Conservation (phyloP, 2,329 filamentous ascomycete genomes). For the Penicillium expansum region DNA sequence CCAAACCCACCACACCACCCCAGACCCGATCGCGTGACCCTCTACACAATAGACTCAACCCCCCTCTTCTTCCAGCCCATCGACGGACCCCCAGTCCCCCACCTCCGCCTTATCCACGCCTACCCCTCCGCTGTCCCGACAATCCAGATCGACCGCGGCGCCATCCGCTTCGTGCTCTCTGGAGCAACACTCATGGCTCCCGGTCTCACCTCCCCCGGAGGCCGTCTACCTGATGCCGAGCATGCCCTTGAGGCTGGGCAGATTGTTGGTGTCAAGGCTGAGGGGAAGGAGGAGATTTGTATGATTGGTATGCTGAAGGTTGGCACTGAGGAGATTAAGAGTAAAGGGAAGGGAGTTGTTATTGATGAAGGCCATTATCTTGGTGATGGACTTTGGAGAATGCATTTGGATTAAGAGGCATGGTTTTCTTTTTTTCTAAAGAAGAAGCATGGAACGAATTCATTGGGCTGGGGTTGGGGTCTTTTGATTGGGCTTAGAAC, state of each 20-base stretch:
- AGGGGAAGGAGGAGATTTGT: slow-evolving; percentile 91
- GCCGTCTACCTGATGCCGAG: slow-evolving; percentile 65
- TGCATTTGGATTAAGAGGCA: slow-evolving; percentile 54
- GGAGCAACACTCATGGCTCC: slow-evolving; percentile 96
- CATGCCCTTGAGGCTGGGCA: slow-evolving; percentile 72
- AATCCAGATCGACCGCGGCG: slow-evolving; percentile 88
- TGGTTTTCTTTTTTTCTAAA: not conserved
- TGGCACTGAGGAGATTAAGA: slow-evolving; percentile 88
- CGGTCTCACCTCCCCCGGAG: slow-evolving; percentile 80
- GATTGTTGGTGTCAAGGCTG: slow-evolving; percentile 83
- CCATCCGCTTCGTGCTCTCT: slow-evolving; percentile 91
- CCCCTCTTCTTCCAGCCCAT: slow-evolving; percentile 91
- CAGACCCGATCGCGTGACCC: slow-evolving; percentile 78
- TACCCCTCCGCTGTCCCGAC: slow-evolving; percentile 82
- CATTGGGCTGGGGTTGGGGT: not conserved
- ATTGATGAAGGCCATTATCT: slow-evolving; percentile 92
- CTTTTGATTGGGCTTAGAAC: not conserved
- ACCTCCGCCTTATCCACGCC: slow-evolving; percentile 83
- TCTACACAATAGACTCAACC: slow-evolving; percentile 75
- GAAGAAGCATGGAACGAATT: not conserved
- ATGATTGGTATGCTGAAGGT: slow-evolving; percentile 80
- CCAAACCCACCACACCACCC: not conserved
- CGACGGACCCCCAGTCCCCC: slow-evolving; percentile 75
- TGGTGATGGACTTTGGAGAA: slow-evolving; percentile 88
- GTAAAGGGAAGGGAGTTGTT: slow-evolving; percentile 88